Conservation (phyloP, 1,284 basidiomycete genomes). For the Rhodotorula sp. region DNA sequence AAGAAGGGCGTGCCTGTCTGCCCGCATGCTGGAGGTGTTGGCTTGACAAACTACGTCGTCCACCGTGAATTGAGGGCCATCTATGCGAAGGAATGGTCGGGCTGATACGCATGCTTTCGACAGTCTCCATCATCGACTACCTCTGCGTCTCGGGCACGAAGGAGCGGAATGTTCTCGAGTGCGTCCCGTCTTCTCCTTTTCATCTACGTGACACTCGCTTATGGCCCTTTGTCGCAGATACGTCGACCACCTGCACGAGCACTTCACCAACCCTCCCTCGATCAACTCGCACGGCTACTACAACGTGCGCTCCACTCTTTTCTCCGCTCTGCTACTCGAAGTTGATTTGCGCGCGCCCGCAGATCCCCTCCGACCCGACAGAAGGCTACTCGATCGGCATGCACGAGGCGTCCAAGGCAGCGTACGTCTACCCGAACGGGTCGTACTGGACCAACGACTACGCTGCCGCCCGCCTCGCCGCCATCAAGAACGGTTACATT, state of each 20-base stretch:
- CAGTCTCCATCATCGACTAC: slow-evolving; percentile 74
- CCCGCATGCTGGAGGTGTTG: slow-evolving; percentile 93
- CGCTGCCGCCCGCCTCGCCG: not conserved
- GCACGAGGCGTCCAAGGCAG: slow-evolving; percentile 51
- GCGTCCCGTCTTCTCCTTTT: slow-evolving; percentile 46
- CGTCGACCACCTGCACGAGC: slow-evolving; percentile 86
- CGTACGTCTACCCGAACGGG: slow-evolving; percentile 51
- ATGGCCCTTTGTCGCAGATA: slow-evolving; percentile 51
- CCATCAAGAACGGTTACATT: slow-evolving; percentile 2
- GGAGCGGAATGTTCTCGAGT: slow-evolving; percentile 86
- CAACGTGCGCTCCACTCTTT: slow-evolving; percentile 56
- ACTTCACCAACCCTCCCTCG: slow-evolving; percentile 83
- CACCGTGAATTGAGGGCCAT: slow-evolving; percentile 52
- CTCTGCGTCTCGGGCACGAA: slow-evolving; percentile 84
- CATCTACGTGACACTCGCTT: not conserved
- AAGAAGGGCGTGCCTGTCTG: slow-evolving; percentile 88
- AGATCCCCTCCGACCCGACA: slow-evolving; percentile 31
- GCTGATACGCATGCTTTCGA: not conserved
- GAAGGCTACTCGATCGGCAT: slow-evolving; percentile 50
- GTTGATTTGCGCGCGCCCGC: not conserved
- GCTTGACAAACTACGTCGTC: slow-evolving; percentile 89
- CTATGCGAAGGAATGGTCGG: too few relatives aligned
- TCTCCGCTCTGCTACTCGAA: not conserved
- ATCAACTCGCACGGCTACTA: slow-evolving; percentile 84
- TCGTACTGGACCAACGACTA: slow-evolving; percentile 49